Evolutionary conservation across 805 yeast genomes (phyloP), one percentile per base, ranked within the genome.

Genomic region (Lipomyces yamadae): DNA sequence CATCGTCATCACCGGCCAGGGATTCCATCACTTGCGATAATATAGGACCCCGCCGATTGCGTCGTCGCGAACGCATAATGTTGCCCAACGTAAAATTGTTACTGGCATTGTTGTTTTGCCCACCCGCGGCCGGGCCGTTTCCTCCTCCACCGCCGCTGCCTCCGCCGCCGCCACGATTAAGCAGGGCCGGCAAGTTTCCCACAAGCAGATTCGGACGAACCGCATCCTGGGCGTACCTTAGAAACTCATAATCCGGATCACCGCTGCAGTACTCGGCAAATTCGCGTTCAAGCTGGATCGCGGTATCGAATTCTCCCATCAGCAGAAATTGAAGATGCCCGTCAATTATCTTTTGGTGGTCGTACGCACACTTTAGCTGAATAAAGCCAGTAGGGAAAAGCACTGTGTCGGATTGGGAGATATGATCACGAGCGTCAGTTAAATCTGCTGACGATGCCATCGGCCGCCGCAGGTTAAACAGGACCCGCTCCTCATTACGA

Each of bases 401-500:
- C 37, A 29, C 48, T 33, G 35, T 56, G 59, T 56, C 48, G 13
- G 11, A 10, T 24, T 58, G 29, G 11, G 56, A 58, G 29, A 37
- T 5, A 13, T 10, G 24, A 3, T 35, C 52, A 18, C 30, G 10
- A 18, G 55, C 11, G 3, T 35, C 52, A 15, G 33, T 10, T 4
- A 29, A 35, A 50, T 30, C 45, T 62, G 10, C n/a, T 34, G 32
- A n/a, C 5, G 58, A 39, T 42, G 48, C 48, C 32, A 32, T 10
- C 30, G 55, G 34, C 34, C 34, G 55, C 34, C 32, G 32, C 24
- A 24, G 24, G 37, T 60, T 50, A 29, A 57, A 24, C 52, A 56
- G n/a, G 4, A 24, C 33, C 15, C 64, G 61, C 42, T 67, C 70
- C 37, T 57, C 35, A 33, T 68, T 68, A 13, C 69, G 60, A 8